Conservation (phyloP, 1,284 basidiomycete genomes). For the Ceratobasidium sp. region DNA sequence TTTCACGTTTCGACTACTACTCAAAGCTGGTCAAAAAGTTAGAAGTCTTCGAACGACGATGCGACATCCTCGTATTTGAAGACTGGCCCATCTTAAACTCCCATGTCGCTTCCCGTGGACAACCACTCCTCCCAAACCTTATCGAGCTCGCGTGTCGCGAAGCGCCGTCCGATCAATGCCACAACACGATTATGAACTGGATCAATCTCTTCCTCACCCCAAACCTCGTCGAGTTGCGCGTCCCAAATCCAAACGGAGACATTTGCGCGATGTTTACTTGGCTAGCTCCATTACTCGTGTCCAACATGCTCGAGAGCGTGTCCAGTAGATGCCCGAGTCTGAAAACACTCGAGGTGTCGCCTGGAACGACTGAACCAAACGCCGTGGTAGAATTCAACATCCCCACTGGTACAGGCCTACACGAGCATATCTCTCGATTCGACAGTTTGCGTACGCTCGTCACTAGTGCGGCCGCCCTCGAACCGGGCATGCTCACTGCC, state of each 20-base stretch:
- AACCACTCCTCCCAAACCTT: constrained; percentile 30
- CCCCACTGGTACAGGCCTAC: constrained; percentile 23
- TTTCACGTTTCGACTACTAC: constrained; percentile 38
- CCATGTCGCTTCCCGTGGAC: not conserved
- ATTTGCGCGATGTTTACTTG: constrained; percentile 40
- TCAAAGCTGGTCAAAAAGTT: constrained; percentile 4
- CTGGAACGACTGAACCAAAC: constrained; percentile 25
- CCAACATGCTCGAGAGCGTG: constrained; percentile 30
- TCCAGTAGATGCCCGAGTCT: constrained; percentile 31
- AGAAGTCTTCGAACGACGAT: constrained; percentile 23
- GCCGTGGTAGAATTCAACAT: constrained; percentile 15
- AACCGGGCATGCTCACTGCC: constrained; percentile 24
- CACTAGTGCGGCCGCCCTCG: constrained; percentile 38
- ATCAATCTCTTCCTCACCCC: constrained; percentile 38
- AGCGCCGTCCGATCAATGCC: constrained; percentile 30
- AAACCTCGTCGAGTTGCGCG: constrained; percentile 28
- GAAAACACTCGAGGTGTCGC: constrained; percentile 38
- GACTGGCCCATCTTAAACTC: constrained; percentile 3
- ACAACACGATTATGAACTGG: constrained; percentile 38
- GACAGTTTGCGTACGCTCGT: constrained; percentile 35
- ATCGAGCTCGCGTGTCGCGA: constrained; percentile 33
- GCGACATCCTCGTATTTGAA: constrained; percentile 17
- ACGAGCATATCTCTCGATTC: constrained; percentile 37
- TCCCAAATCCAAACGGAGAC: constrained; percentile 37
- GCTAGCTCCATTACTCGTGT: constrained; percentile 32